Conservation (phyloP, 2,329 filamentous ascomycete genomes). For the Nigrospora osmanthi region DNA sequence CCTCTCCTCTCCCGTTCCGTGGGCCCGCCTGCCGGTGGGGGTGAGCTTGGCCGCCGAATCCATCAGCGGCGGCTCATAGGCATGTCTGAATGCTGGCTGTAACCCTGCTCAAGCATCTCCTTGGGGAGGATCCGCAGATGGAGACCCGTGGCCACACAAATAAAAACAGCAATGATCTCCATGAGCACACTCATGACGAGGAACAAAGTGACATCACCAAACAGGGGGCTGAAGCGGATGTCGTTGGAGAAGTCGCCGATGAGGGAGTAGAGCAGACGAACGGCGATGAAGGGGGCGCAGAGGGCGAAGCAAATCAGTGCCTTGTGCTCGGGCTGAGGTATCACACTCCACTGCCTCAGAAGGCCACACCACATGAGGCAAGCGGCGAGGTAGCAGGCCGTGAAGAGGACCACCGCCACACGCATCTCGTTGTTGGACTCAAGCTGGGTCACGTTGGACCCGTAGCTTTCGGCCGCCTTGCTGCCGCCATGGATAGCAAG, state of each 20-base stretch:
- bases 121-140: slow-evolving; percentile 1
- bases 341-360: slow-evolving; percentile 3
- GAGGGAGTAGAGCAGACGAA: slow-evolving; percentile 18
- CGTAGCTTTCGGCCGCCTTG: slow-evolving; percentile 2
- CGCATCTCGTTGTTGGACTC: slow-evolving; percentile 3
- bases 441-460: slow-evolving; percentile 2
- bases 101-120: background rate
- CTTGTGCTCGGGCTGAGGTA: slow-evolving; percentile 14
- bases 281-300: slow-evolving; percentile 16
- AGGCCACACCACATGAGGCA: slow-evolving; percentile 10
- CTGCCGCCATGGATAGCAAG: slow-evolving; percentile 8
- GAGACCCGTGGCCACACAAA: slow-evolving; percentile 10
- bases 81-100: too few relatives aligned
- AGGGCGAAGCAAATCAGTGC: slow-evolving; percentile 17
- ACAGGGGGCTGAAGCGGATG: slow-evolving; percentile 4
- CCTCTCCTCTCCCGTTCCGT: too few relatives aligned
- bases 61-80: too few relatives aligned
- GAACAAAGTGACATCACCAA: slow-evolving; percentile 16
- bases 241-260: slow-evolving; percentile 10
- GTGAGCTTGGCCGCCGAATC: too few relatives aligned
- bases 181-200: slow-evolving; percentile 21
- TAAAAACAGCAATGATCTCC: slow-evolving; percentile 16
- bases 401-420: slow-evolving; percentile 1
- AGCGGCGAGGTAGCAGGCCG: slow-evolving; percentile 8
- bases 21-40: too few relatives aligned